Percentiles rank a stretch among this genome's conserved stretches.
phyloP scores from a whole-genome alignment of 768 basidiomycete species.

The Myochromella boudieri region DNA sequence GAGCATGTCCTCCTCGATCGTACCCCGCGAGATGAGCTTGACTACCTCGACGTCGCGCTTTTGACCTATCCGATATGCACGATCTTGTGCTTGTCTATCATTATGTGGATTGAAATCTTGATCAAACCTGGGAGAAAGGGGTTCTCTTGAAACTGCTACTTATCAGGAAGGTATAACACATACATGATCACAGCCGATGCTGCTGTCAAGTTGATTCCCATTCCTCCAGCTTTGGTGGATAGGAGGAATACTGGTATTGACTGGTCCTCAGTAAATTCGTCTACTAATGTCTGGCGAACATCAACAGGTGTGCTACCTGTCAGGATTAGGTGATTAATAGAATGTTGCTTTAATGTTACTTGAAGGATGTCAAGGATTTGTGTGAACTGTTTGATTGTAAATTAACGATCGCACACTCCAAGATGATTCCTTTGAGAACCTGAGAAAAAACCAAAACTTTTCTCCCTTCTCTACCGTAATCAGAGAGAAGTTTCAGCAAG shows the following conservation, averaged over 20 bases:
- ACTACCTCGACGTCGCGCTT: slow-evolving; percentile 93
- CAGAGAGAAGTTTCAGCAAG: slow-evolving; percentile 67
- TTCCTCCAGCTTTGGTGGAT: slow-evolving; percentile 91
- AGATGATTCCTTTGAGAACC: slow-evolving; percentile 45
- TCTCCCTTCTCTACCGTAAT: slow-evolving; percentile 66
- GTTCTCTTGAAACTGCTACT: background rate
- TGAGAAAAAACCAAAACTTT: slow-evolving; percentile 95
- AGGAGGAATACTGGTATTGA: slow-evolving; percentile 87
- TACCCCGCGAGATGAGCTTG: slow-evolving; percentile 87
- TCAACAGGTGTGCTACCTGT: slow-evolving; percentile 95
- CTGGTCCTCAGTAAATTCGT: slow-evolving; percentile 91
- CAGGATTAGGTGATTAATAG: slow-evolving; percentile 76
- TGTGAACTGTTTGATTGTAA: slow-evolving; percentile 64
- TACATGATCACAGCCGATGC: slow-evolving; percentile 94
- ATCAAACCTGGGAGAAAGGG: slow-evolving; percentile 66
- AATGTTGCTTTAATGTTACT: slow-evolving; percentile 69
- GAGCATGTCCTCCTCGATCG: slow-evolving; percentile 97
- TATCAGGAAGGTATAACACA: slow-evolving; percentile 21
- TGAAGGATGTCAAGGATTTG: slow-evolving; percentile 94
- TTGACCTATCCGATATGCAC: slow-evolving; percentile 96
- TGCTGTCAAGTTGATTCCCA: slow-evolving; percentile 96
- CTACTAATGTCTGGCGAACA: slow-evolving; percentile 88
- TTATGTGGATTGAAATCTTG: slow-evolving; percentile 99
- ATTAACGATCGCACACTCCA: background rate
- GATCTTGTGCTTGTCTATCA: slow-evolving; percentile 95